Percentiles rank a stretch among this genome's conserved stretches.
phyloP scores from a whole-genome alignment of 2,329 filamentous ascomycete species.

The Diplodia intermedia region DNA sequence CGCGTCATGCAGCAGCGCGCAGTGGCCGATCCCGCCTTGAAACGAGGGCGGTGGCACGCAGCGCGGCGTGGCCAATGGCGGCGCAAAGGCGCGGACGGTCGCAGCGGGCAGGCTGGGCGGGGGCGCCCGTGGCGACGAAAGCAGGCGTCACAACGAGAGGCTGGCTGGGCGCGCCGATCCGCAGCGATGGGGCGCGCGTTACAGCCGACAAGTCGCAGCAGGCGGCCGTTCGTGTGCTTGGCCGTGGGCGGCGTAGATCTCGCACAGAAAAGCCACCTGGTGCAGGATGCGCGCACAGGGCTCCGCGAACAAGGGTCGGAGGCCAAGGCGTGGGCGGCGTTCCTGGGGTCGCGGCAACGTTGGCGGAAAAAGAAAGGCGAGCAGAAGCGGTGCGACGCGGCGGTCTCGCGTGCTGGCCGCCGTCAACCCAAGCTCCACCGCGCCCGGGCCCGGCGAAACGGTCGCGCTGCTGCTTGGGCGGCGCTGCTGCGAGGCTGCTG shows the following conservation, averaged over 20 bases:
- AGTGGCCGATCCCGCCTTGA: conserved; percentile 29
- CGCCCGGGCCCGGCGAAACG: conserved; percentile 25
- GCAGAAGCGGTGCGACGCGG: conserved; percentile 23
- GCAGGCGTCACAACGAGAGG: conserved; percentile 22
- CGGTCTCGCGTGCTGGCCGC: conserved; percentile 21
- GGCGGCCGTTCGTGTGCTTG: conserved; percentile 22
- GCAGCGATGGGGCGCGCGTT: conserved; percentile 21
- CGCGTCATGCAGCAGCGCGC: conserved; percentile 28
- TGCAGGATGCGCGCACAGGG: conserved; percentile 26
- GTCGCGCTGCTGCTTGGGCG: conserved; percentile 17
- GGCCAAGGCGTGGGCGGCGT: conserved; percentile 25
- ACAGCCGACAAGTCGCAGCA: conserved; percentile 18
- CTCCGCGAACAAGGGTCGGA: conserved; percentile 28
- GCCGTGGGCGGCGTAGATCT: conserved; percentile 17
- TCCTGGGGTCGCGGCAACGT: conserved; percentile 29
- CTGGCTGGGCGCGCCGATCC: conserved; percentile 23
- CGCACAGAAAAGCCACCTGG: conserved; percentile 25
- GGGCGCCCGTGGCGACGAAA: conserved; percentile 28
- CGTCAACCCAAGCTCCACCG: conserved; percentile 24
- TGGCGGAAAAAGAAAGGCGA: conserved; percentile 29
- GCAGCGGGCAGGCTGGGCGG: conserved; percentile 25
- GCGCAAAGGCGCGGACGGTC: neutral
- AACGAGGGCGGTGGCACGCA: conserved; percentile 29
- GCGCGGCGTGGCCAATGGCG: conserved; percentile 19
- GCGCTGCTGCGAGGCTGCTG: conserved; percentile 14